Conservation (phyloP, 208 protist genomes). For the Trypanosoma avium region DNA sequence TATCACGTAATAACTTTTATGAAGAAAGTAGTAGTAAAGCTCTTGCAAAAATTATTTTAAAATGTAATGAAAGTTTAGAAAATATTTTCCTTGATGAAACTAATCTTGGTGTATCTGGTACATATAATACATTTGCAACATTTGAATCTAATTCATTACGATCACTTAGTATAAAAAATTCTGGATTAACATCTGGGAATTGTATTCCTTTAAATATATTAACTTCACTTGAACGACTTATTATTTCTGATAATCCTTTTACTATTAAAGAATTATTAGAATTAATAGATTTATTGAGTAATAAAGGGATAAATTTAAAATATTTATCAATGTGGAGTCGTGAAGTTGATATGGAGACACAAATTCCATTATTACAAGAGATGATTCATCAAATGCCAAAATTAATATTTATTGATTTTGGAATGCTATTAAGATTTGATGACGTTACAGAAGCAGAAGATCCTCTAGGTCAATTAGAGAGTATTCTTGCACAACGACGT, state of each 20-base stretch:
- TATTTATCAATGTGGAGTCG: conserved; percentile 68
- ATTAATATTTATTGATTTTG: conserved; percentile 64
- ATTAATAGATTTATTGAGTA: conserved; percentile 29
- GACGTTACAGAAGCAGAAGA: conserved; percentile 27
- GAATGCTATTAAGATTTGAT: conserved; percentile 63
- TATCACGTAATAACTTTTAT: conserved; percentile 54
- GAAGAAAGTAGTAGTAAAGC: conserved; percentile 33
- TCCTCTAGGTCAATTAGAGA: conserved; percentile 52
- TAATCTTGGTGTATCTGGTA: conserved; percentile 36
- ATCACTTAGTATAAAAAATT: conserved; percentile 41
- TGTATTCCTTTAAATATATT: conserved; percentile 34
- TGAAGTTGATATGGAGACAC: conserved; percentile 48
- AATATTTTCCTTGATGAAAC: conserved; percentile 59
- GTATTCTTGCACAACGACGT: conserved; percentile 38
- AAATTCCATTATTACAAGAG: conserved; percentile 31
- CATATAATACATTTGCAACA: conserved; percentile 30
- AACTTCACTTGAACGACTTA: conserved; percentile 36
- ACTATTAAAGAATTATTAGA: conserved; percentile 23
- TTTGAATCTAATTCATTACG: conserved; percentile 31
- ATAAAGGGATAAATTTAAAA: conserved; percentile 25
- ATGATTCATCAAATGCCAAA: conserved; percentile 32
- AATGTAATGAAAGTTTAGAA: conserved; percentile 40
- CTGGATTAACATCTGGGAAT: conserved; percentile 29
- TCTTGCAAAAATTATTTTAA: conserved; percentile 39
- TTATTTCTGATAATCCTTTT: conserved; percentile 50